These are phyloP conservation scores for Hemerocallis citrina DNA, from an alignment of 106 monocot genomes.

Conservation along the genomic window DNA sequence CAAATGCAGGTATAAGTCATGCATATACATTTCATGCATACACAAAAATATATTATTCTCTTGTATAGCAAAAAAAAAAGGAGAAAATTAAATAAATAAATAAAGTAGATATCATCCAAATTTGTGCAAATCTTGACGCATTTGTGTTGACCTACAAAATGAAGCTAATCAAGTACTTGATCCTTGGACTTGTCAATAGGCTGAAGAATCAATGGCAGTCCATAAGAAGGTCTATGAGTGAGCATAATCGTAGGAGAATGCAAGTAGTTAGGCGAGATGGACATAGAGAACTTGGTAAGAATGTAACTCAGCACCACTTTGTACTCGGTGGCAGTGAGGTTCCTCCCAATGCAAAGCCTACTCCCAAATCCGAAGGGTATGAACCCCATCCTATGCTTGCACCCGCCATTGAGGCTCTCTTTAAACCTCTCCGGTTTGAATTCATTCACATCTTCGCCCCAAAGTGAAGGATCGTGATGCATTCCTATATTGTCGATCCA, in stretches of 20 bases:
- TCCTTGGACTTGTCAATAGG: background rate
- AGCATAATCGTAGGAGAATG: slow-evolving; percentile 46
- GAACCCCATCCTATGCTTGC: slow-evolving; percentile 63
- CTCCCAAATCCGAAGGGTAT: slow-evolving; percentile 63
- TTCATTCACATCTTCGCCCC: slow-evolving; percentile 61
- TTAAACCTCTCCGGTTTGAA: slow-evolving; percentile 72
- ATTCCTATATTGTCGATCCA: slow-evolving; percentile 57
- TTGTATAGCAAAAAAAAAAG: too few relatives aligned
- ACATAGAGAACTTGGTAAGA: slow-evolving; percentile 31
- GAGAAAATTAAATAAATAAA: too few relatives aligned
- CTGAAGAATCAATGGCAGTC: slow-evolving; percentile 33
- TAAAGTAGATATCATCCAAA: too few relatives aligned
- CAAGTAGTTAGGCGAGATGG: slow-evolving; percentile 33
- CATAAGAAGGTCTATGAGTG: slow-evolving; percentile 38
- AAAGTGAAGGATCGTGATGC: slow-evolving; percentile 61
- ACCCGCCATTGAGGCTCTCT: slow-evolving; percentile 27
- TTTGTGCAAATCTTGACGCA: too few relatives aligned
- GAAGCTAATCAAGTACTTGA: too few relatives aligned
- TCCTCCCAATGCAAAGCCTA: slow-evolving; percentile 55
- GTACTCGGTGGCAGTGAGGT: slow-evolving; percentile 46
- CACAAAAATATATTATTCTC: too few relatives aligned
- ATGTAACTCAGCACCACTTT: slow-evolving; percentile 46
- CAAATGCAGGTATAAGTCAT: too few relatives aligned
- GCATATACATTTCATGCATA: too few relatives aligned
- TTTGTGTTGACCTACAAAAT: too few relatives aligned